Conservation (phyloP, 352 stramenopile species). For the Thalassiosira mediterranea region DNA sequence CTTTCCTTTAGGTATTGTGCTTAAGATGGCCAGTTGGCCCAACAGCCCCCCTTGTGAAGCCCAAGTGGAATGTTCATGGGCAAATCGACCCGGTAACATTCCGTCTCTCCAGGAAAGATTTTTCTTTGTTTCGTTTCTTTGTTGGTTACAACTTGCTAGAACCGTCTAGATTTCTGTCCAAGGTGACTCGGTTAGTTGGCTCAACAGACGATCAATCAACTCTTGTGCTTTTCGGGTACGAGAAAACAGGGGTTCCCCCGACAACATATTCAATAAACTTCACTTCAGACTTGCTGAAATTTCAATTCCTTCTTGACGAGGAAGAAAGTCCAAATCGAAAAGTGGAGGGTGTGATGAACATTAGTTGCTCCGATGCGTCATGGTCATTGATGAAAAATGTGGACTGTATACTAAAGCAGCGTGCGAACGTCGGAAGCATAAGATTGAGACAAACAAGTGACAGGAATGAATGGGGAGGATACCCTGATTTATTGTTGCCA, state of each 20-base stretch:
- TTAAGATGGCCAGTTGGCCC: slow-evolving; percentile 74
- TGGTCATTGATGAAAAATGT: slow-evolving; percentile 62
- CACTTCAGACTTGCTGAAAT: slow-evolving; percentile 25
- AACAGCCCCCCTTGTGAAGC: slow-evolving; percentile 53
- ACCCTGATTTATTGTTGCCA: slow-evolving; percentile 51
- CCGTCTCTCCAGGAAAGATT: slow-evolving; percentile 63
- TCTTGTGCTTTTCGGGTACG: slow-evolving; percentile 79
- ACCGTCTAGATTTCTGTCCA: slow-evolving; percentile 55
- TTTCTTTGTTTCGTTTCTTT: slow-evolving; percentile 75
- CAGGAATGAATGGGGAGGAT: slow-evolving; percentile 32
- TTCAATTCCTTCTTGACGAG: slow-evolving; percentile 40
- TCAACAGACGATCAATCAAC: slow-evolving; percentile 13
- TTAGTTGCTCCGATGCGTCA: slow-evolving; percentile 48
- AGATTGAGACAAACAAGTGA: slow-evolving; percentile 34
- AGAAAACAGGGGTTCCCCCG: slow-evolving; percentile 76
- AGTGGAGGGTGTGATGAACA: slow-evolving; percentile 41
- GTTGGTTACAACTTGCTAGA: slow-evolving; percentile 74
- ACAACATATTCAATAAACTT: slow-evolving; percentile 73
- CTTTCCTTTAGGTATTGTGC: too few species aligned
- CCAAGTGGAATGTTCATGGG: slow-evolving; percentile 77
- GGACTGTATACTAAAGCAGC: slow-evolving; percentile 64
- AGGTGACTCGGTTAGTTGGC: background rate
- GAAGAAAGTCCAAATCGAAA: slow-evolving; percentile 26
- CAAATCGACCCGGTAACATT: slow-evolving; percentile 49
- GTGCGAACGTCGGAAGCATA: slow-evolving; percentile 55